These are phyloP conservation scores for Fusarium redolens DNA, from an alignment of 2,329 filamentous ascomycete genomes.

Conservation along the genomic window DNA sequence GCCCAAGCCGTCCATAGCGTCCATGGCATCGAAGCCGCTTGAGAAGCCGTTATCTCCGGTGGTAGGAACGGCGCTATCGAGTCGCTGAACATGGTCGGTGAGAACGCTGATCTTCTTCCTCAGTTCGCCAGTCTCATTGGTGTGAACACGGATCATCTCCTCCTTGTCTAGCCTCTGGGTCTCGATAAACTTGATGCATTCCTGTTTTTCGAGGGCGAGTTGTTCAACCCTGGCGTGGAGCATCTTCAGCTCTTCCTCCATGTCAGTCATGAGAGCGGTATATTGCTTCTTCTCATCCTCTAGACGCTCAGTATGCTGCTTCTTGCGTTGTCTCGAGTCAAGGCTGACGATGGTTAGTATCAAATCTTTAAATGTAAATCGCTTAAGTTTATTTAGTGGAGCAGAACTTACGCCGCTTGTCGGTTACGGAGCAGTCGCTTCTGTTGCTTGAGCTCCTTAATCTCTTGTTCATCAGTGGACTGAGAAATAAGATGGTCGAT, in stretches of 20 bases:
- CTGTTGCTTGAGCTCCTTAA: slow-evolving; percentile 98
- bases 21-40: slow-evolving; percentile 82
- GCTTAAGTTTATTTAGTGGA: slow-evolving; percentile 13
- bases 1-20: slow-evolving; percentile 84
- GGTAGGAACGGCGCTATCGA: slow-evolving; percentile 69
- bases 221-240: slow-evolving; percentile 77
- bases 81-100: slow-evolving; percentile 75
- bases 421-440: slow-evolving; percentile 94
- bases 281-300: slow-evolving; percentile 97
- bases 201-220: slow-evolving; percentile 78
- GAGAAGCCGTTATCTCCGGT: slow-evolving; percentile 71
- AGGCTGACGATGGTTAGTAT: slow-evolving; percentile 66
- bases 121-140: slow-evolving; percentile 88
- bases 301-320: slow-evolving; percentile 95
- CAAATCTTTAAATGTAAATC: not conserved
- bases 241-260: slow-evolving; percentile 81
- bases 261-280: slow-evolving; percentile 77
- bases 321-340: slow-evolving; percentile 96
- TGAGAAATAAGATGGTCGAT: slow-evolving; percentile 93
- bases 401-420: slow-evolving; percentile 84
- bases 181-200: slow-evolving; percentile 80
- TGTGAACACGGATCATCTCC: slow-evolving; percentile 88
- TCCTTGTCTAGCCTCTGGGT: slow-evolving; percentile 87
- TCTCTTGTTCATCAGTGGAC: slow-evolving; percentile 89
- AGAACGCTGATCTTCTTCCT: slow-evolving; percentile 92